phyloP scores from a whole-genome alignment of 2,329 filamentous ascomycete species.

The Albifimbria verrucaria region DNA sequence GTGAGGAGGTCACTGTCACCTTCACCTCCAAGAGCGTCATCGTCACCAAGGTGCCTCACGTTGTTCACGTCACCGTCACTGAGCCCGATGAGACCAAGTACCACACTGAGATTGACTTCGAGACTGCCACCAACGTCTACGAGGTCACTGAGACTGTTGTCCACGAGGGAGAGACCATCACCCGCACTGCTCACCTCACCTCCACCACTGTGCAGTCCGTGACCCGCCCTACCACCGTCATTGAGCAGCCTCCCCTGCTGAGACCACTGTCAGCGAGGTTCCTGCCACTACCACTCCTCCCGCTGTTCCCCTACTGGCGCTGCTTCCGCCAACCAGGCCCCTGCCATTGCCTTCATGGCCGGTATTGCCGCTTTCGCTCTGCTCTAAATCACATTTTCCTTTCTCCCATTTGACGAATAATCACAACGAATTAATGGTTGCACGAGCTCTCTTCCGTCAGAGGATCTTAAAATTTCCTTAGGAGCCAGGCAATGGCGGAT shows the following conservation, averaged over 20 bases:
- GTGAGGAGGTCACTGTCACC: slow-evolving; percentile 19
- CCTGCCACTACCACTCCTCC: slow-evolving; percentile 14
- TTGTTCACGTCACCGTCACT: slow-evolving; percentile 32
- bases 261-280: slow-evolving; percentile 15
- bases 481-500: no score
- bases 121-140: slow-evolving; percentile 41
- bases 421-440: no score
- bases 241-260: slow-evolving; percentile 11
- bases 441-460: no score
- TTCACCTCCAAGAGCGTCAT: slow-evolving; percentile 23
- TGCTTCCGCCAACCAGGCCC: slow-evolving; percentile 28
- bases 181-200: slow-evolving; percentile 26
- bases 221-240: slow-evolving; percentile 19
- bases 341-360: slow-evolving; percentile 32
- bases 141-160: slow-evolving; percentile 34
- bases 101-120: slow-evolving; percentile 31
- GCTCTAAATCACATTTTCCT: slow-evolving; percentile 19
- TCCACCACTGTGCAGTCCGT: slow-evolving; percentile 18
- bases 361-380: slow-evolving; percentile 36
- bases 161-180: slow-evolving; percentile 20
- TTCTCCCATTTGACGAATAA: background rate
- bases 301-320: slow-evolving; percentile 25
- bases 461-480: no score
- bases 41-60: slow-evolving; percentile 24
- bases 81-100: slow-evolving; percentile 33